phyloP scores from a whole-genome alignment of 2,329 filamentous ascomycete species.

The Colletotrichum graminicola region DNA sequence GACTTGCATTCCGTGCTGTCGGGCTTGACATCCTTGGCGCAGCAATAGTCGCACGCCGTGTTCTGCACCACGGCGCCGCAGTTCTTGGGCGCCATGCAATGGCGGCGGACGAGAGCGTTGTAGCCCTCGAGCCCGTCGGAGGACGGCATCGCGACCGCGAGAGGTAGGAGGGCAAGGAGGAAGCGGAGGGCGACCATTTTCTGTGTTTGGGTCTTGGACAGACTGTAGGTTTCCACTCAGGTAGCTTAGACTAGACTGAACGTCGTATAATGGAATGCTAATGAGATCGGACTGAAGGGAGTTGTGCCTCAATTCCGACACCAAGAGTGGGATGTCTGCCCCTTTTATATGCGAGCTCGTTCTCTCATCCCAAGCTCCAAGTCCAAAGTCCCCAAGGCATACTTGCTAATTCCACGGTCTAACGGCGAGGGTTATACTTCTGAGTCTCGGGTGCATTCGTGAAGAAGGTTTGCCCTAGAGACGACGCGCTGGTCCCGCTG shows the following conservation, averaged over 20 bases:
- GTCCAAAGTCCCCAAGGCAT: neutral
- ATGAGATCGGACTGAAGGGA: too few species aligned
- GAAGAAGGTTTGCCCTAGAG: neutral
- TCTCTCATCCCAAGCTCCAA: neutral
- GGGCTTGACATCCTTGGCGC: slow-evolving; percentile 28
- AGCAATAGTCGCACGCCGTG: slow-evolving; percentile 30
- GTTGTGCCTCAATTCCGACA: neutral
- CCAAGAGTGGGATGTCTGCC: neutral
- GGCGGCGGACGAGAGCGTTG: slow-evolving; percentile 22
- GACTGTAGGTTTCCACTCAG: neutral
- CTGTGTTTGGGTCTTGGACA: too few species aligned
- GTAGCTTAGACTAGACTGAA: neutral
- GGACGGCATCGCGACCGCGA: slow-evolving; percentile 25
- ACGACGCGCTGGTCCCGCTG: neutral
- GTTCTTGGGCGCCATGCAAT: slow-evolving; percentile 42
- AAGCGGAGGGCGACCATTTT: slow-evolving; percentile 17
- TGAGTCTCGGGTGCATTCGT: neutral
- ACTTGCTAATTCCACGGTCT: neutral
- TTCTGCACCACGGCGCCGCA: slow-evolving; percentile 32
- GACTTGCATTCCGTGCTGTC: slow-evolving; percentile 27
- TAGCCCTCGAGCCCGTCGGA: neutral
- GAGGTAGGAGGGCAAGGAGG: slow-evolving; percentile 5
- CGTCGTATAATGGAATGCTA: neutral
- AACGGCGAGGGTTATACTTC: neutral
- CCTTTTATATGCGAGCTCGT: neutral